Conservation (phyloP, 2,329 filamentous ascomycete genomes). For the Cyphellophora attinorum region DNA sequence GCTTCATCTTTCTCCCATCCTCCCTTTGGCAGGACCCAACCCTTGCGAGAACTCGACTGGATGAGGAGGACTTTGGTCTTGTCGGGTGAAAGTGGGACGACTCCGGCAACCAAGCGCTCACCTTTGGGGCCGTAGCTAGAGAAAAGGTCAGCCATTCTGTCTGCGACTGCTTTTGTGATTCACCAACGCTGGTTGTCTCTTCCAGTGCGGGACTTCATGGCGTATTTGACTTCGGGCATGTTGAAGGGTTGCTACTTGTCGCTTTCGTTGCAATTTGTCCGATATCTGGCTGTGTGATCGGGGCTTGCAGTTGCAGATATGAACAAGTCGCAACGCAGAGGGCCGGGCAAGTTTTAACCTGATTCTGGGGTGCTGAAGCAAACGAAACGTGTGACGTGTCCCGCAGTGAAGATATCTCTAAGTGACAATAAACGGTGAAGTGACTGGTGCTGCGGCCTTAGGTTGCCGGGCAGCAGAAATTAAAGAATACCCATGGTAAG, state of each 20-base stretch:
- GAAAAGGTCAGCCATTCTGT: slow-evolving; percentile 5
- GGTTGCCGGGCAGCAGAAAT: slow-evolving; percentile 3
- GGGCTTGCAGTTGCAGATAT: no score
- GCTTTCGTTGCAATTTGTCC: no score
- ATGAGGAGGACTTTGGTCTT: slow-evolving; percentile 85
- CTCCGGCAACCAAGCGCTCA: slow-evolving; percentile 88
- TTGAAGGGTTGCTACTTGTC: not conserved
- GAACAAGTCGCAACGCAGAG: no score
- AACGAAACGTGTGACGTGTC: no score
- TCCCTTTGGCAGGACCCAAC: slow-evolving; percentile 95
- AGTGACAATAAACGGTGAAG: no score
- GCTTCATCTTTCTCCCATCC: slow-evolving; percentile 95
- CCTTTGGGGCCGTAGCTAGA: slow-evolving; percentile 84
- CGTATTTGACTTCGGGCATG: slow-evolving; percentile 7
- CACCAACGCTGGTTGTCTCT: slow-evolving; percentile 41
- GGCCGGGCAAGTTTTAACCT: no score
- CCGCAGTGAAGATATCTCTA: no score
- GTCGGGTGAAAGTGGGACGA: slow-evolving; percentile 80
- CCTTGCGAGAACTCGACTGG: slow-evolving; percentile 79
- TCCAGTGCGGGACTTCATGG: slow-evolving; percentile 38
- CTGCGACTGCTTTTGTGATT: not conserved
- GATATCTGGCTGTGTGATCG: no score
- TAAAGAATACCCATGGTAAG: slow-evolving; percentile 23
- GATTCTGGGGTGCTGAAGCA: no score
- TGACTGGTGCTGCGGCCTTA: no score